phyloP scores from a whole-genome alignment of 2,329 filamentous ascomycete genomes.

The Amphichorda felina region DNA sequence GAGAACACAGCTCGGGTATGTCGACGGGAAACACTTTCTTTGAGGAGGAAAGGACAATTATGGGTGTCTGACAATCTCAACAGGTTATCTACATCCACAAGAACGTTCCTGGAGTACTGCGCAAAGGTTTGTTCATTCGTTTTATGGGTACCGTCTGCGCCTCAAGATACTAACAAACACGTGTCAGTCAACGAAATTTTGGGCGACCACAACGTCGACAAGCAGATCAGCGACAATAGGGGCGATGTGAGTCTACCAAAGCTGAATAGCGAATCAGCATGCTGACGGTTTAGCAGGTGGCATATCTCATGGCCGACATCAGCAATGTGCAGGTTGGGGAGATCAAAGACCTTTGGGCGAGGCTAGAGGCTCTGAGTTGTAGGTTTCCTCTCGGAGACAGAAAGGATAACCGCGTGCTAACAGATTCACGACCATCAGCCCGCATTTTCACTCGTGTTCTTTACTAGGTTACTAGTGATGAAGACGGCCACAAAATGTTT shows the following conservation, averaged over 20 bases:
- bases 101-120: conserved; percentile 90
- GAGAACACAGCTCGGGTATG: conserved; percentile 70
- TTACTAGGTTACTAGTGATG: no score
- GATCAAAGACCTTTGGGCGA: conserved; percentile 77
- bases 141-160: not conserved
- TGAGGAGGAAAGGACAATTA: not conserved
- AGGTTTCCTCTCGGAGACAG: conserved; percentile 23
- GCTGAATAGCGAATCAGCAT: not conserved
- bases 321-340: conserved; percentile 71
- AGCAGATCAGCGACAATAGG: conserved; percentile 93
- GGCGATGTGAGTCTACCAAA: conserved; percentile 46
- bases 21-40: not conserved
- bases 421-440: conserved; percentile 16
- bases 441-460: conserved; percentile 34
- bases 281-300: conserved; percentile 33
- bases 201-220: conserved; percentile 93
- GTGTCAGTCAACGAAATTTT: conserved; percentile 81
- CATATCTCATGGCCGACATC: conserved; percentile 96
- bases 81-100: conserved; percentile 90
- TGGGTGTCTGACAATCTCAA: not conserved
- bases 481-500: no score
- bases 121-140: conserved; percentile 33
- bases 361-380: conserved; percentile 71
- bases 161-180: not conserved
- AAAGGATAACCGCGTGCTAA: conserved; percentile 1